Percentiles rank a stretch among this genome's conserved stretches.
Conservation (phyloP, 495 filamentous ascomycete genomes). For the Hypoxylon perforatum region DNA sequence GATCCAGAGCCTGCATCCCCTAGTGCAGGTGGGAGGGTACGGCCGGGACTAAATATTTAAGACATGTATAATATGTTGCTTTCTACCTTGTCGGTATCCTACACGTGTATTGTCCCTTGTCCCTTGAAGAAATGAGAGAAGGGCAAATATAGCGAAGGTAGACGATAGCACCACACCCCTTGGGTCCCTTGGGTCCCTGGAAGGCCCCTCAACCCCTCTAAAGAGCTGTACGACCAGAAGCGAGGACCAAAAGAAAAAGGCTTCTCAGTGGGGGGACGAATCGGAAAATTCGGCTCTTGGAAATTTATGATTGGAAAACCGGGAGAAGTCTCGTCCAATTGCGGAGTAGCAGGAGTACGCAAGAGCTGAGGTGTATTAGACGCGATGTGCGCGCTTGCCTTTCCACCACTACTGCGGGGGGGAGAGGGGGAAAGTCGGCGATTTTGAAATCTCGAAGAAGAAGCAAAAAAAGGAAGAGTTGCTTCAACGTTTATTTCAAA, state of each 20-base stretch:
- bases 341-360: neutral
- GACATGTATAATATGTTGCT: slow-evolving; percentile 34
- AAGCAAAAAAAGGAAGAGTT: no score
- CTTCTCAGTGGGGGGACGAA: slow-evolving; percentile 14
- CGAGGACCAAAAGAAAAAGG: neutral
- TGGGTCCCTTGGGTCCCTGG: neutral
- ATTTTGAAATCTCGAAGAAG: neutral
- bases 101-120: slow-evolving; percentile 26
- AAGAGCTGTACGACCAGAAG: neutral
- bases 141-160: slow-evolving; percentile 22
- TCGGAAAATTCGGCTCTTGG: slow-evolving; percentile 37
- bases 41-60: slow-evolving; percentile 26
- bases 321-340: slow-evolving; percentile 10
- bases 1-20: slow-evolving; percentile 37
- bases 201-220: neutral
- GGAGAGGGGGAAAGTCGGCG: neutral
- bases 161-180: slow-evolving; percentile 36
- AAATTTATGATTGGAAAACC: slow-evolving; percentile 19
- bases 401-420: no score
- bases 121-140: neutral
- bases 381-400: slow-evolving; percentile 4
- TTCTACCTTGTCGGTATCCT: slow-evolving; percentile 24
- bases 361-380: slow-evolving; percentile 18
- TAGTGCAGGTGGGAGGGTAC: slow-evolving; percentile 33
- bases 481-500: no score